Percentiles rank a stretch among this genome's conserved stretches.
phyloP scores from a whole-genome alignment of 73 alveolate species.

The Tetrahymena malaccensis region DNA sequence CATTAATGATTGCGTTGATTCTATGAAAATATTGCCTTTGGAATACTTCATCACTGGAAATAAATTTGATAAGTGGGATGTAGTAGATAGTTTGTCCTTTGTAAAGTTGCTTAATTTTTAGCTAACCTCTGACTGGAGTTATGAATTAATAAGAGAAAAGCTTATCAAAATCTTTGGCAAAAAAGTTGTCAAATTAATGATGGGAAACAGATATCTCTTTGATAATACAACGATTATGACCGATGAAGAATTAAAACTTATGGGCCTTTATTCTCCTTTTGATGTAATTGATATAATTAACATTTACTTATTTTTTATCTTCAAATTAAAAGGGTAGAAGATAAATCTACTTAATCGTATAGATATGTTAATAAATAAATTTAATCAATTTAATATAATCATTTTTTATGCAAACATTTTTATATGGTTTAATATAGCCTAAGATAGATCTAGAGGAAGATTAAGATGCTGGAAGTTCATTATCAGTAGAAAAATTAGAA shows the following conservation, averaged over 20 bases:
- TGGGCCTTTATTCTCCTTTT: not conserved
- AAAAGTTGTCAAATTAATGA: not conserved
- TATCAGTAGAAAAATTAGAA: not conserved
- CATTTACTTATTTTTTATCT: not conserved
- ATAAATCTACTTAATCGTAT: too few species aligned
- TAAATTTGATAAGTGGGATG: constrained; percentile 16
- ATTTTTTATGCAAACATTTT: too few species aligned
- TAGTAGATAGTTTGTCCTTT: constrained; percentile 12
- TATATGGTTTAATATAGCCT: not conserved
- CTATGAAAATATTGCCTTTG: constrained; percentile 7
- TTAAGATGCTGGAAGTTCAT: not conserved
- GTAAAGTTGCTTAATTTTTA: constrained; percentile 6
- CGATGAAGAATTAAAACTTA: not conserved
- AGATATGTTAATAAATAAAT: too few species aligned
- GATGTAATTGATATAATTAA: not conserved
- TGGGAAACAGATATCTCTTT: constrained; percentile 12
- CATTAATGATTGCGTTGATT: constrained; percentile 29
- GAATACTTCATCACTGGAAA: constrained; percentile 3
- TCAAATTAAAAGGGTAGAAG: too few species aligned
- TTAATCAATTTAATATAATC: too few species aligned
- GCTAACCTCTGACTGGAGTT: constrained; percentile 5
- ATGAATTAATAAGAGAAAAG: constrained; percentile 42
- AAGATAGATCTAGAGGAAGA: not conserved
- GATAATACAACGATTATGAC: not conserved
- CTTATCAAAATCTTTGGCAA: constrained; percentile 25